These are phyloP conservation scores for Myxozyma melibiosi DNA, from an alignment of 805 yeast species.

Conservation along the genomic window DNA sequence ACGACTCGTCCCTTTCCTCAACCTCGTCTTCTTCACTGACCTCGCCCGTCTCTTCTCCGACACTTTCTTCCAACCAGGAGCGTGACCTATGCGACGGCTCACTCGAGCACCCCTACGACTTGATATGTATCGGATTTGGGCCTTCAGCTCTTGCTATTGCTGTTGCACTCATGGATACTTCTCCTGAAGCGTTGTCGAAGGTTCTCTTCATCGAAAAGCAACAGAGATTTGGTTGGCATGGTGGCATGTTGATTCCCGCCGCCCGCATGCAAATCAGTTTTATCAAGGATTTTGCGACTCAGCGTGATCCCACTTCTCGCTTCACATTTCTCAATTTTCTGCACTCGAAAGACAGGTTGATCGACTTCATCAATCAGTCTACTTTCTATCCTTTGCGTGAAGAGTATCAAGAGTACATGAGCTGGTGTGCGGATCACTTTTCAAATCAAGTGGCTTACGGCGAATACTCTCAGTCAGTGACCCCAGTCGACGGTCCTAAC, in stretches of 20 bases:
- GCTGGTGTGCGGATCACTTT: constrained; percentile 37
- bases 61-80: neutral
- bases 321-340: constrained; percentile 37
- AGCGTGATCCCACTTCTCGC: constrained; percentile 36
- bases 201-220: constrained; percentile 34
- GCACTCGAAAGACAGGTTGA: constrained; percentile 28
- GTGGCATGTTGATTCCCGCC: constrained; percentile 38
- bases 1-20: no score
- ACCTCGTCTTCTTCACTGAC: neutral
- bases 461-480: constrained; percentile 14
- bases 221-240: constrained; percentile 34
- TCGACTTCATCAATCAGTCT: constrained; percentile 32
- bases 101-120: constrained; percentile 13
- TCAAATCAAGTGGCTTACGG: constrained; percentile 28
- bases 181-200: neutral
- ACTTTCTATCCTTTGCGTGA: constrained; percentile 37
- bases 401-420: constrained; percentile 37
- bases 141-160: constrained; percentile 37
- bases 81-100: neutral
- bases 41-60: neutral
- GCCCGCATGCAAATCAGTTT: constrained; percentile 37
- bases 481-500: neutral
- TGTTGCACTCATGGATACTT: constrained; percentile 27
- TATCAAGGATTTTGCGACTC: constrained; percentile 37
- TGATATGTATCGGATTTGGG: constrained; percentile 36